Evolutionary conservation across 2,329 filamentous ascomycete genomes (phyloP), one percentile per base, ranked within the genome.

Genomic region (Penicillium sp.): DNA sequence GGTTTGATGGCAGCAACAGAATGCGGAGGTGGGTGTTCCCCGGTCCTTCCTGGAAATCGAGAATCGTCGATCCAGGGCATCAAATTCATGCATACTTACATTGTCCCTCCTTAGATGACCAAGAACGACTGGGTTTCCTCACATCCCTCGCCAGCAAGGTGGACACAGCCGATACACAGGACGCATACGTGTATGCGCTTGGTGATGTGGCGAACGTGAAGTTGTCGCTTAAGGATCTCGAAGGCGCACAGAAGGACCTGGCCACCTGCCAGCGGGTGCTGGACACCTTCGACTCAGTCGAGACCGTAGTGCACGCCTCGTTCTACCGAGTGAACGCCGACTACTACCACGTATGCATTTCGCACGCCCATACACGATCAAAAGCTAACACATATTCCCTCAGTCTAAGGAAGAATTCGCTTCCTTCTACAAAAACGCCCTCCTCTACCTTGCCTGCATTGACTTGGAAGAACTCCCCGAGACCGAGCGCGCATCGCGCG

Each of bases 381-480:
- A 21, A 24, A 52, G 36, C 55, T 56, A 47, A 58, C 49, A 54
- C 49, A 42, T 46, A 42, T 3, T 44, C 16, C 21, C 31, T 51
- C 59, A 87, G 79, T 79, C 87, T 65, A 92, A 95, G 79, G 84
- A 88, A 76, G 92, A 97, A 77, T 99, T 96, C 72, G 92, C 92
- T 60, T 88, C 90, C 58, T 99, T 96, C 82, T 99, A 99, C 83
- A 91, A 91, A 77, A 99, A 95, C 69, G 92, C 94, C 61, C 90
- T 99, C 47, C 88, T 97, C 65, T 99, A 97, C 80, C 90, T 99
- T 54, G 94, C 94, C 59, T 99, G 94, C 77, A 90, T 99, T 70
- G 89, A 97, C 67, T 79, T 97, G 61, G 82, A 86, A 56, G 83
- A 89, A 52, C 82, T 99, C 54, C 82, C 87, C 42, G 79, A 86